Conservation (phyloP, 148 eudicot genomes). For the Cornus kousa region DNA sequence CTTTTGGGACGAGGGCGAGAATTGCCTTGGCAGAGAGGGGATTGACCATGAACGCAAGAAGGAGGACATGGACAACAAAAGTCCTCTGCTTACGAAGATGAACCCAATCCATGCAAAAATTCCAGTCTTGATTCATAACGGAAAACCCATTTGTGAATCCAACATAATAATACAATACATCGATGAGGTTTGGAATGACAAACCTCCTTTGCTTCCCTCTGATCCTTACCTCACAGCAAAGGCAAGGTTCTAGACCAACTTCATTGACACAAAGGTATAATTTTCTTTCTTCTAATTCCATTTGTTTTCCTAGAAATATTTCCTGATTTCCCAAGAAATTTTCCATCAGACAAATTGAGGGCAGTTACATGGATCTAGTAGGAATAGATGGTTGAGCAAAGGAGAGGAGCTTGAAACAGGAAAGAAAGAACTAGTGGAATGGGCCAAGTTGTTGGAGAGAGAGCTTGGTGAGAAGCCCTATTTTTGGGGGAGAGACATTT, state of each 20-base stretch:
- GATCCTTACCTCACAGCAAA: constrained; percentile 43
- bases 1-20: constrained; percentile 11
- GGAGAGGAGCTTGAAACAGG: constrained; percentile 26
- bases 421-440: constrained; percentile 26
- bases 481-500: constrained; percentile 31
- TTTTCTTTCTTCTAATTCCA: neutral
- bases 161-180: constrained; percentile 43
- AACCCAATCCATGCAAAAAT: constrained; percentile 40
- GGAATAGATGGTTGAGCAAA: constrained; percentile 13
- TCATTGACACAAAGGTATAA: constrained; percentile 50
- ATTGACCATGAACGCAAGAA: constrained; percentile 13
- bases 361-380: no score
- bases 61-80: constrained; percentile 24
- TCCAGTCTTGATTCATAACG: constrained; percentile 57
- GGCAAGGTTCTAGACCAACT: constrained; percentile 64
- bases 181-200: constrained; percentile 53
- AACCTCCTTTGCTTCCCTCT: constrained; percentile 32
- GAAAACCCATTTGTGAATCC: constrained; percentile 56
- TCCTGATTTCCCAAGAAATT: no score
- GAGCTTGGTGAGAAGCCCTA: constrained; percentile 31
- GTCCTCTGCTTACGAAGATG: constrained; percentile 24
- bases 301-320: no score
- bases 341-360: no score
- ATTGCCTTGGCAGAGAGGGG: constrained; percentile 16
- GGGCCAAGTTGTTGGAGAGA: constrained; percentile 19